These are phyloP conservation scores for Solanum chiquidenum DNA, from an alignment of 257 asterid genomes.

Conservation along the genomic window DNA sequence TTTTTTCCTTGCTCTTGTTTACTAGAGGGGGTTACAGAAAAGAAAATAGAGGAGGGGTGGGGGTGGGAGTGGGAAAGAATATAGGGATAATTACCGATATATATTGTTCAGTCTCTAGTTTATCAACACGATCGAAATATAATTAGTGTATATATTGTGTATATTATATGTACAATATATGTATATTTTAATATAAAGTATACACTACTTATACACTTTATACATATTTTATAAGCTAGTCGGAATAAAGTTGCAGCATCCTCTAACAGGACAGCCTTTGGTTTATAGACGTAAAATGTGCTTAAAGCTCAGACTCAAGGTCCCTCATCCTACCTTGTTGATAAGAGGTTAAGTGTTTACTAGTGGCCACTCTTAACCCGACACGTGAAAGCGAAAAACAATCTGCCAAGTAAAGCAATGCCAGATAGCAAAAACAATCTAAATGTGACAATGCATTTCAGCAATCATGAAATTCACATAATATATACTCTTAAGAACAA, in stretches of 20 bases:
- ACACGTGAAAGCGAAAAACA: neutral
- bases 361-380: neutral
- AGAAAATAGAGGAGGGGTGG: neutral
- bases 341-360: neutral
- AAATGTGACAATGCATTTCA: neutral
- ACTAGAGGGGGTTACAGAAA: neutral
- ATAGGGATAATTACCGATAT: neutral
- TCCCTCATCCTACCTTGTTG: neutral
- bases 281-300: neutral
- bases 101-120: accelerated
- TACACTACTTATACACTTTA: no score
- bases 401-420: neutral
- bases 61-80: no score
- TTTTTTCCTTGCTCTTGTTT: no score
- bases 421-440: neutral
- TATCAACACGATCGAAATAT: neutral
- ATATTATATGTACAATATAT: neutral
- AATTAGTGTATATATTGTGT: neutral
- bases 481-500: neutral
- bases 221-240: no score
- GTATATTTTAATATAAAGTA: no score
- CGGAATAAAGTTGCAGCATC: neutral
- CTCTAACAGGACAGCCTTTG: neutral
- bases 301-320: neutral
- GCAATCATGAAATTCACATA: neutral